phyloP scores from a whole-genome alignment of 768 basidiomycete genomes.

The Goffeauzyma gilvescens region DNA sequence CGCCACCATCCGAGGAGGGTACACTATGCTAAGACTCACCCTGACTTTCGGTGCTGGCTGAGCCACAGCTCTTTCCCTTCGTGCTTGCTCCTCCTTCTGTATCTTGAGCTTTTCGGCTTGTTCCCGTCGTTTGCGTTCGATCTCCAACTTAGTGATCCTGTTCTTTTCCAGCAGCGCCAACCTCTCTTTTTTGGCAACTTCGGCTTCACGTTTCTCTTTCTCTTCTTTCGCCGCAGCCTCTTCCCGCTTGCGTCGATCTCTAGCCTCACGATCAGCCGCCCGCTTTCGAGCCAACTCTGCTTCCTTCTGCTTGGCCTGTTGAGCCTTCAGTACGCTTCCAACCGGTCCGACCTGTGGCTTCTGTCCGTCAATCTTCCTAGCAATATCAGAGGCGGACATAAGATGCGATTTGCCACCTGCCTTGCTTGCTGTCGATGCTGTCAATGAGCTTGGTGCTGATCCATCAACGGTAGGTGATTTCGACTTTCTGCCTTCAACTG shows the following conservation, averaged over 20 bases:
- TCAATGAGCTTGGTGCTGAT: not conserved
- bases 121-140: not conserved
- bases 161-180: not conserved
- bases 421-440: not conserved
- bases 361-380: constrained; percentile 8
- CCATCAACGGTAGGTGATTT: too few relatives aligned
- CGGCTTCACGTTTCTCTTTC: not conserved
- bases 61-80: constrained; percentile 4
- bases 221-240: constrained; percentile 4
- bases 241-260: constrained; percentile 10
- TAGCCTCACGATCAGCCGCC: constrained; percentile 4
- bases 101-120: constrained; percentile 5
- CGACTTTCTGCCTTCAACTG: too few relatives aligned
- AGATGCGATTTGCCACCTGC: not conserved
- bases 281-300: constrained; percentile 3
- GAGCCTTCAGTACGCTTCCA: constrained; percentile 5
- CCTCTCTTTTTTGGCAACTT: not conserved
- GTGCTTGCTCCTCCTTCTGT: constrained; percentile 4
- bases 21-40: too few relatives aligned
- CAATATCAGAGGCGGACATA: constrained; percentile 2
- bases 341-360: constrained; percentile 3
- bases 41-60: too few relatives aligned
- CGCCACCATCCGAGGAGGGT: too few relatives aligned
- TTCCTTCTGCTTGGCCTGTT: constrained; percentile 8
- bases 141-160: not conserved